Evolutionary conservation across 495 filamentous ascomycete genomes (phyloP).

Genomic region (Haplographium delicatum): DNA sequence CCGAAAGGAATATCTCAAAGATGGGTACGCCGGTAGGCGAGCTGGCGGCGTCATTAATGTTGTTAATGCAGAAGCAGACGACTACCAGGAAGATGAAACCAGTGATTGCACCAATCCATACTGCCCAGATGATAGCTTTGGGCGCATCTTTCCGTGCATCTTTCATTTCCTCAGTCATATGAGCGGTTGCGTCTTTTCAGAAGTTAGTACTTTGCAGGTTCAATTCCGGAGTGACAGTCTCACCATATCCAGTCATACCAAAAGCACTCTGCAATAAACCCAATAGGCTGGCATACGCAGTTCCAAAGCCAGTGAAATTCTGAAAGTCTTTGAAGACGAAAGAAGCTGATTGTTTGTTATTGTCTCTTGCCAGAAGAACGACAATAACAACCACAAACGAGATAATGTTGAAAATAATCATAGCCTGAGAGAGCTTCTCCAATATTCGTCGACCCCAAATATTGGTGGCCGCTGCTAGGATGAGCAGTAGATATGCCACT

Average conservation of each 20-base stretch:
- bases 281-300: too few relatives aligned
- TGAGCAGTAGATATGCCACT: background rate
- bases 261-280: too few relatives aligned
- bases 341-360: too few relatives aligned
- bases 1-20: slow-evolving; percentile 46
- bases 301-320: too few relatives aligned
- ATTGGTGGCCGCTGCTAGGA: background rate
- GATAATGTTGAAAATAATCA: background rate
- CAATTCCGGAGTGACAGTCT: too few relatives aligned
- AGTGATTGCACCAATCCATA: slow-evolving; percentile 35
- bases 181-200: too few relatives aligned
- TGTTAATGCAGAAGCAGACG: slow-evolving; percentile 37
- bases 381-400: background rate
- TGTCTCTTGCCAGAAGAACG: too few relatives aligned
- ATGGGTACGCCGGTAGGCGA: slow-evolving; percentile 43
- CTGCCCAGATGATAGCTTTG: slow-evolving; percentile 1
- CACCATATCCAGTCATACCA: too few relatives aligned
- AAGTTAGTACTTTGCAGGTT: too few relatives aligned
- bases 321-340: too few relatives aligned
- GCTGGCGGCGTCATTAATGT: slow-evolving; percentile 29
- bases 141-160: background rate
- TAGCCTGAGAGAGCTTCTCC: background rate
- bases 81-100: slow-evolving; percentile 35
- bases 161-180: slow-evolving; percentile 10
- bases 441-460: background rate